A percentile compares a stretch with the other conserved stretches of the same genome.
Evolutionary conservation across 1,284 basidiomycete genomes (phyloP).

Genomic region (Fistulinella staudtii): DNA sequence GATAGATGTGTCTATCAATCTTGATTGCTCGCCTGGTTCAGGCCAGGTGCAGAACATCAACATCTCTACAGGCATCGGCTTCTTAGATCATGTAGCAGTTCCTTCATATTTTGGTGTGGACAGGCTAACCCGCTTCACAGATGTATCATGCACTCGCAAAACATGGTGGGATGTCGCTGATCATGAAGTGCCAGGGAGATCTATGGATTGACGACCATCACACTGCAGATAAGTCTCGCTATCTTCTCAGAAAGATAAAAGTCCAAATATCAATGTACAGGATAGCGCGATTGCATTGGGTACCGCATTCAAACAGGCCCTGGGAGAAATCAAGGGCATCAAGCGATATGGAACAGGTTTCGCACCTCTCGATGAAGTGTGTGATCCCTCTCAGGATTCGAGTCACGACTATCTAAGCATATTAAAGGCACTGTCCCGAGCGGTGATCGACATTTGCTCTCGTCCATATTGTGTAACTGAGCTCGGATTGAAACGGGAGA

Average conservation of each 20-base stretch:
- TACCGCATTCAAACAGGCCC: constrained; percentile 91
- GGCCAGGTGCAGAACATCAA: constrained; percentile 72
- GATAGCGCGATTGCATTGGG: constrained; percentile 93
- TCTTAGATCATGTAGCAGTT: constrained; percentile 86
- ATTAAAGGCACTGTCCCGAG: constrained; percentile 82
- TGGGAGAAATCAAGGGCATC: constrained; percentile 95
- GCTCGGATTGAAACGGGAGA: constrained; percentile 88
- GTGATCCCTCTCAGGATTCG: constrained; percentile 19
- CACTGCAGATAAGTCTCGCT: constrained; percentile 79
- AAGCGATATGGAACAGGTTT: constrained; percentile 94
- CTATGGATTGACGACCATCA: constrained; percentile 99
- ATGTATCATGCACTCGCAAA: constrained; percentile 96
- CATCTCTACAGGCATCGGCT: constrained; percentile 94
- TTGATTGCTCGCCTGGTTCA: constrained; percentile 77
- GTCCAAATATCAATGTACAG: constrained; percentile 47
- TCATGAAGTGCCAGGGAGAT: constrained; percentile 90
- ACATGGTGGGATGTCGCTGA: constrained; percentile 89
- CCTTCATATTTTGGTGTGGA: constrained; percentile 1
- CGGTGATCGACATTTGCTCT: constrained; percentile 97
- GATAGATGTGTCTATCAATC: constrained; percentile 77
- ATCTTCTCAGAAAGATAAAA: constrained; percentile 8
- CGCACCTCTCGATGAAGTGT: constrained; percentile 94
- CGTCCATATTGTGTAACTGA: constrained; percentile 94
- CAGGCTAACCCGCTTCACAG: constrained; percentile 40
- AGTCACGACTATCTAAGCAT: constrained; percentile 4